Conservation (phyloP, 202 grass and related monocot species). For the Panicum virgatum region DNA sequence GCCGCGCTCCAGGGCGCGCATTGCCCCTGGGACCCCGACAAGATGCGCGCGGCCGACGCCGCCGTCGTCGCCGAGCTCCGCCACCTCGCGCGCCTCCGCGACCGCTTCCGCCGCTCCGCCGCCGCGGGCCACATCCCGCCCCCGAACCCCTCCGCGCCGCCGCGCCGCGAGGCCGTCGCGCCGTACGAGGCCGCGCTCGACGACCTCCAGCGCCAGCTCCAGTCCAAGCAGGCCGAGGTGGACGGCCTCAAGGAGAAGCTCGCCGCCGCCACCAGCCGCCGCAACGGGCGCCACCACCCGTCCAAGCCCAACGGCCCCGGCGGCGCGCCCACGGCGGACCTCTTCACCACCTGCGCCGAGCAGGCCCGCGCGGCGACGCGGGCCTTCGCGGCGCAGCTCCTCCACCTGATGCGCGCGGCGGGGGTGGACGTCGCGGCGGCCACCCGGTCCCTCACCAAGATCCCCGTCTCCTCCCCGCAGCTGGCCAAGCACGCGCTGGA, state of each 20-base stretch:
- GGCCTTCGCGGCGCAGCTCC: conserved; percentile 70
- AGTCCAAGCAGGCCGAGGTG: conserved; percentile 78
- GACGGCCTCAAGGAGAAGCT: conserved; percentile 79
- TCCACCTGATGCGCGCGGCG: conserved; percentile 60
- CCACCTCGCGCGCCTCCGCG: conserved; percentile 70
- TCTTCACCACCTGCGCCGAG: conserved; percentile 70
- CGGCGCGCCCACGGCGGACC: conserved; percentile 56
- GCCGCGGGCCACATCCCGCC: conserved; percentile 20
- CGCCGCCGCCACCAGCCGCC: conserved; percentile 17
- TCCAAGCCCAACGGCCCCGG: conserved; percentile 24
- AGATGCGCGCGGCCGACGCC: conserved; percentile 69
- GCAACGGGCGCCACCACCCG: conserved; percentile 32
- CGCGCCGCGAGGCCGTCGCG: conserved; percentile 76
- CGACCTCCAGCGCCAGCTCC: conserved; percentile 77
- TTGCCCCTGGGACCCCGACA: conserved; percentile 89
- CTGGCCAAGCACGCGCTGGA: conserved; percentile 81
- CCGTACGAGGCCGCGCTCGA: conserved; percentile 94
- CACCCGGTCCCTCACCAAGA: conserved; percentile 59
- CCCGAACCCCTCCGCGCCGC: background rate
- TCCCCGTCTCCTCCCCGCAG: conserved; percentile 43
- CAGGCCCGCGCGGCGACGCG: conserved; percentile 63
- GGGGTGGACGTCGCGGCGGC: conserved; percentile 63
- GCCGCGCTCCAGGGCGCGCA: conserved; percentile 78
- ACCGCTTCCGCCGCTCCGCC: conserved; percentile 68
- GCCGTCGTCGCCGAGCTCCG: conserved; percentile 83